phyloP scores from a whole-genome alignment of 2,329 filamentous ascomycete species.

The Cucurbitaria berberidis region DNA sequence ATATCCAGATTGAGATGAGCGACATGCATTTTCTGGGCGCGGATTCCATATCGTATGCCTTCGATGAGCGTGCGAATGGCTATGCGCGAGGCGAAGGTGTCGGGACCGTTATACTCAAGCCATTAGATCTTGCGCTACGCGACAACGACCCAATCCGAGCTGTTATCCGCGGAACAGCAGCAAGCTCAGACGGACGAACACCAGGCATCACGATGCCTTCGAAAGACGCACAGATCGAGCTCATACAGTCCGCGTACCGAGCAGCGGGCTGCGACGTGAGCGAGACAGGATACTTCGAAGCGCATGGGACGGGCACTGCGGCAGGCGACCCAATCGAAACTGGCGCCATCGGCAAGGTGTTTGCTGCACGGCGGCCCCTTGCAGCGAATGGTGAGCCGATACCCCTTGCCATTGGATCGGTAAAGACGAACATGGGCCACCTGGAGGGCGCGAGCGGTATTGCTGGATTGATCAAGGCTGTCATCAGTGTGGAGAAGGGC shows the following conservation, averaged over 20 bases:
- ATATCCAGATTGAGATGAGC: conserved; percentile 18
- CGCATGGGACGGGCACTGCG: conserved; percentile 36
- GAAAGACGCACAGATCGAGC: conserved; percentile 53
- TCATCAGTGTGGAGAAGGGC: conserved; percentile 49
- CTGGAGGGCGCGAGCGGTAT: conserved; percentile 49
- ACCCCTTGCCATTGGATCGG: conserved; percentile 19
- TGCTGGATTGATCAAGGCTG: conserved; percentile 48
- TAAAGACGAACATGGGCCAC: conserved; percentile 52
- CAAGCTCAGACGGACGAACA: conserved; percentile 25
- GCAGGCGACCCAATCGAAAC: conserved; percentile 32
- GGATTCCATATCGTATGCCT: conserved; percentile 37
- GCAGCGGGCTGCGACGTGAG: conserved; percentile 43
- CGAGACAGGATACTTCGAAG: conserved; percentile 32
- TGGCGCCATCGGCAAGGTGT: conserved; percentile 12
- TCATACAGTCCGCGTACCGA: conserved; percentile 42
- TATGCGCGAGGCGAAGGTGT: conserved; percentile 70
- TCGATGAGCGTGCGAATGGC: conserved; percentile 63
- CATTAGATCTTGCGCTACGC: conserved; percentile 16
- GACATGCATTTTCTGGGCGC: conserved; percentile 34
- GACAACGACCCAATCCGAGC: conserved; percentile 39
- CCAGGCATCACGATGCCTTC: conserved; percentile 33
- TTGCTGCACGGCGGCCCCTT: conserved; percentile 8
- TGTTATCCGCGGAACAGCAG: conserved; percentile 34
- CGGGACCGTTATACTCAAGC: conserved; percentile 34
- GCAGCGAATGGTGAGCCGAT: conserved; percentile 6